Conservation (phyloP, 2,329 filamentous ascomycete species). For the Colletotrichum brevisporum region DNA sequence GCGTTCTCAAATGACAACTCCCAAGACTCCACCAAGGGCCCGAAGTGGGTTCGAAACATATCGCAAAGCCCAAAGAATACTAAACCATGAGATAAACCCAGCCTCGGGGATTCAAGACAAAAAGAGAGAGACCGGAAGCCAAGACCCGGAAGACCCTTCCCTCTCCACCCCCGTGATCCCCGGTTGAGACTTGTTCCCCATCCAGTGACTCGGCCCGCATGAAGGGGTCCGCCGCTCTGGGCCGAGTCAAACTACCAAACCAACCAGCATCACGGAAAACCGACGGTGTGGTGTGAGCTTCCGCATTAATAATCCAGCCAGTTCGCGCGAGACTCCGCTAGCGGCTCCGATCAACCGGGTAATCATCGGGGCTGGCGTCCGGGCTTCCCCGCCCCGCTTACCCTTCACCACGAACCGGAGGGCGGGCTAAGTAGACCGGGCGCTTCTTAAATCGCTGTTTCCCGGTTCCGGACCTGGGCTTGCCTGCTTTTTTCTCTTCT, state of each 20-base stretch:
- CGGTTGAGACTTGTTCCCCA: background rate
- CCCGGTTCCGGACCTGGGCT: too few species aligned
- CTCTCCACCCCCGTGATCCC: too few species aligned
- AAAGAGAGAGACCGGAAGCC: too few species aligned
- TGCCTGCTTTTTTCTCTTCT: background rate
- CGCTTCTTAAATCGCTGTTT: background rate
- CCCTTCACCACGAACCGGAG: background rate
- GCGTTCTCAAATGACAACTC: too few species aligned
- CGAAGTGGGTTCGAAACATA: too few species aligned
- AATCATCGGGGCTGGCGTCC: constrained; percentile 16
- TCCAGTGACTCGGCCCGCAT: constrained; percentile 10
- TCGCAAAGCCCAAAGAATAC: too few species aligned
- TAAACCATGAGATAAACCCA: too few species aligned
- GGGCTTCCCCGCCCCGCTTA: constrained; percentile 17
- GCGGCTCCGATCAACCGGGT: constrained; percentile 15
- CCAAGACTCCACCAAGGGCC: too few species aligned
- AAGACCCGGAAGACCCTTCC: too few species aligned
- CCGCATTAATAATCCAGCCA: background rate
- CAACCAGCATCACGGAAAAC: background rate
- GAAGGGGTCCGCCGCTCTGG: background rate
- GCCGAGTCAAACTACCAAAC: constrained; percentile 1
- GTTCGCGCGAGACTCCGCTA: constrained; percentile 30
- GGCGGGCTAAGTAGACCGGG: constrained; percentile 3
- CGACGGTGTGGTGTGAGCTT: background rate
- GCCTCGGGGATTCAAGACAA: too few species aligned